Percentiles rank a stretch among this genome's conserved stretches.
These are phyloP conservation scores for Fagopyrum tataricum DNA, from an alignment of 148 eudicot species.

Conservation along the genomic window DNA sequence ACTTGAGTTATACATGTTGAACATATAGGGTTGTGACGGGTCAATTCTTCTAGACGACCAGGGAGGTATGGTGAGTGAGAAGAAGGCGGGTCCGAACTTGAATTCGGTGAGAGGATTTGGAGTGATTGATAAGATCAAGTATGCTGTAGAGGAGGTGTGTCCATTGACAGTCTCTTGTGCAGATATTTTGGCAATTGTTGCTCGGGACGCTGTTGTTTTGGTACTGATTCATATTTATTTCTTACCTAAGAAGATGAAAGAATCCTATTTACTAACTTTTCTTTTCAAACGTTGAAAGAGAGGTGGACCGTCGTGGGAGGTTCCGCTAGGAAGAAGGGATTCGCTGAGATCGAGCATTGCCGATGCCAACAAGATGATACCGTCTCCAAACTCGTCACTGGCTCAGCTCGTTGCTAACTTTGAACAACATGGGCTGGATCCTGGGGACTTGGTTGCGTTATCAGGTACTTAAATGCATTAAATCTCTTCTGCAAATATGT, in stretches of 20 bases:
- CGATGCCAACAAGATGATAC: conserved; percentile 63
- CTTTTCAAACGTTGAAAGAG: conserved; percentile 22
- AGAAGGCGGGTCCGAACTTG: conserved; percentile 45
- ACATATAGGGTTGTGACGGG: conserved; percentile 61
- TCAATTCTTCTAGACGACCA: conserved; percentile 47
- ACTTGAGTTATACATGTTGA: neutral
- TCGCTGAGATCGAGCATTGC: conserved; percentile 46
- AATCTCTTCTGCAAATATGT: too few relatives aligned
- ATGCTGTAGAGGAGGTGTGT: conserved; percentile 49
- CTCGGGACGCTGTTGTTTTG: conserved; percentile 57
- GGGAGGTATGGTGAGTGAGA: conserved; percentile 48
- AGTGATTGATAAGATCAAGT: conserved; percentile 53
- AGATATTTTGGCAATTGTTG: conserved; percentile 62
- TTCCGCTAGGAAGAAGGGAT: conserved; percentile 63
- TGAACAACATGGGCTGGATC: conserved; percentile 49
- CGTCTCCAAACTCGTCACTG: conserved; percentile 56
- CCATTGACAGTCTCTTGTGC: conserved; percentile 67
- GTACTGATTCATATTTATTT: conserved; percentile 15
- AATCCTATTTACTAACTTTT: too few relatives aligned
- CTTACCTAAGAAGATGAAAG: too few relatives aligned
- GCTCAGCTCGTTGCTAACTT: conserved; percentile 54
- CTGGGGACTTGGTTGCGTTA: conserved; percentile 57
- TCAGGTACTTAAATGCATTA: conserved; percentile 38
- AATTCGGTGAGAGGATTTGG: conserved; percentile 52
- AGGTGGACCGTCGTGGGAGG: conserved; percentile 79